Evolutionary conservation across 1,284 basidiomycete genomes (phyloP).

Genomic region (Fomitopsis betulina): DNA sequence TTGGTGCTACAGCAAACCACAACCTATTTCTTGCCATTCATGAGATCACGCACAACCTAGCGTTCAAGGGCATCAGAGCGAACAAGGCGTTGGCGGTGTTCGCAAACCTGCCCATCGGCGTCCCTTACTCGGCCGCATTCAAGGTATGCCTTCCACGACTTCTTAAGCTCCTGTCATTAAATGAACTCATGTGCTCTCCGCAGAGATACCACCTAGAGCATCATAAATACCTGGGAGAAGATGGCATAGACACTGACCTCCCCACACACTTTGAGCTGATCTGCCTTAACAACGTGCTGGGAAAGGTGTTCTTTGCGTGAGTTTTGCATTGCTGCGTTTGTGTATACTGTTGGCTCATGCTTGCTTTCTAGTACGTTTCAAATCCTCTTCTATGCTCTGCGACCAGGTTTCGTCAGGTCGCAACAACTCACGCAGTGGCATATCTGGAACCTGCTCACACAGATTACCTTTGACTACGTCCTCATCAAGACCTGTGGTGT

Average conservation of each 20-base stretch:
- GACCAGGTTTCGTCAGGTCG: constrained; percentile 89
- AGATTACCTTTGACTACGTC: constrained; percentile 71
- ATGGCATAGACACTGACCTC: constrained; percentile 93
- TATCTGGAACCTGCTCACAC: constrained; percentile 65
- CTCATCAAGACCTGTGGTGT: constrained; percentile 61
- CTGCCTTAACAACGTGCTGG: constrained; percentile 90
- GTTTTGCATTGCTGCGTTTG: constrained; percentile 24
- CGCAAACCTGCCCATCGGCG: constrained; percentile 89
- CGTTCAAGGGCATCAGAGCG: constrained; percentile 78
- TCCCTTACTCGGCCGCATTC: constrained; percentile 95
- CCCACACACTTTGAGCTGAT: constrained; percentile 85
- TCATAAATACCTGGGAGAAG: constrained; percentile 93
- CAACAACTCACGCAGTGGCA: constrained; percentile 88
- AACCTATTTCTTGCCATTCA: constrained; percentile 98
- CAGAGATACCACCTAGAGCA: constrained; percentile 92
- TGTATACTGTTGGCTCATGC: background rate
- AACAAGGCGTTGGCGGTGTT: constrained; percentile 90
- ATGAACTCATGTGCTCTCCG: constrained; percentile 2
- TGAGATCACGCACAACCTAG: constrained; percentile 97
- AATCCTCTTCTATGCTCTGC: constrained; percentile 96
- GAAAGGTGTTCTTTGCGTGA: constrained; percentile 96
- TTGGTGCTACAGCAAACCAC: constrained; percentile 96
- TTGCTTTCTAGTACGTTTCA: constrained; percentile 78
- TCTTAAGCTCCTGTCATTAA: background rate
- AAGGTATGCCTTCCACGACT: constrained; percentile 52